These are phyloP conservation scores for Lipomyces mesembrius DNA, from an alignment of 805 yeast species.

Conservation along the genomic window DNA sequence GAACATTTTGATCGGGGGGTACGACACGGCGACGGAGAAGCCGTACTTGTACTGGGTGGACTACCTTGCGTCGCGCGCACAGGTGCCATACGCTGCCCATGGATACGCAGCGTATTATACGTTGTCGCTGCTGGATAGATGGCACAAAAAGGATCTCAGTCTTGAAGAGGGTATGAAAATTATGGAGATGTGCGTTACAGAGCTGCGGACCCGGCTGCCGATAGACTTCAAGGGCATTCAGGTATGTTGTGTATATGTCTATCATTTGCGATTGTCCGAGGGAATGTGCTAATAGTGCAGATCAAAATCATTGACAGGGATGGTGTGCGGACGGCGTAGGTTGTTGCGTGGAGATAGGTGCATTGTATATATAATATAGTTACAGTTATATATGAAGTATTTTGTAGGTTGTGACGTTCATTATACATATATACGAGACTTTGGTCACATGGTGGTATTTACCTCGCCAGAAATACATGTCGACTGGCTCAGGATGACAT, in stretches of 20 bases:
- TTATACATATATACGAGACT: not conserved
- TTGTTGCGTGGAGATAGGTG: not conserved
- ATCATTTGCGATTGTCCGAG: constrained; percentile 6
- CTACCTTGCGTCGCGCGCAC: constrained; percentile 88
- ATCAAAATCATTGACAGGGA: constrained; percentile 69
- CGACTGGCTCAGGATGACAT: not conserved
- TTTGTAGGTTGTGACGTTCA: not conserved
- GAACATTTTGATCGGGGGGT: constrained; percentile 86
- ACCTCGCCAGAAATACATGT: not conserved
- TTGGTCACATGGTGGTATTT: no score
- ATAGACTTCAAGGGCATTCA: constrained; percentile 89
- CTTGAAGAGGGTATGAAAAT: constrained; percentile 78
- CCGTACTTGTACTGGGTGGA: constrained; percentile 88
- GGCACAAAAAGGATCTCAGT: constrained; percentile 76
- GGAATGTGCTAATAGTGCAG: constrained; percentile 33
- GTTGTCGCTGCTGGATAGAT: constrained; percentile 85
- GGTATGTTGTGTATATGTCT: constrained; percentile 40
- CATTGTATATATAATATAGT: not conserved
- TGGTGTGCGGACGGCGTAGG: constrained; percentile 55
- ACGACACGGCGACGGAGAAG: constrained; percentile 59
- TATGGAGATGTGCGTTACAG: constrained; percentile 72
- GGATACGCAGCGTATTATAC: constrained; percentile 98
- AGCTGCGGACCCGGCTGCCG: constrained; percentile 83
- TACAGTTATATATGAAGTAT: not conserved
- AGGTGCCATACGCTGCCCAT: constrained; percentile 95